Evolutionary conservation across 495 filamentous ascomycete genomes (phyloP).

Genomic region (Acidomyces sp.): DNA sequence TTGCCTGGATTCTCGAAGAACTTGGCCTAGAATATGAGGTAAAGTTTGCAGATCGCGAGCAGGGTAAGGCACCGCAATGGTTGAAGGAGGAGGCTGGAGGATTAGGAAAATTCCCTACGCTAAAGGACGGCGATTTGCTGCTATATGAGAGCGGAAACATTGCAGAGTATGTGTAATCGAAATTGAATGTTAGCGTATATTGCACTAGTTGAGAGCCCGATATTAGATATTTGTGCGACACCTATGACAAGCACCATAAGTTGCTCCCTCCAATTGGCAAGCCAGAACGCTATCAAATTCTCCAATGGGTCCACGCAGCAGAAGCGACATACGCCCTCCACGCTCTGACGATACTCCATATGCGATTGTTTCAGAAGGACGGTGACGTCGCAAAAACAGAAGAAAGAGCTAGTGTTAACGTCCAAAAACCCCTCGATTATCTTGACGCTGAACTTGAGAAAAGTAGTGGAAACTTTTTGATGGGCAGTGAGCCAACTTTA

Average conservation of each 20-base stretch:
- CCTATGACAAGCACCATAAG: constrained; percentile 25
- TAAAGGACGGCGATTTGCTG: constrained; percentile 25
- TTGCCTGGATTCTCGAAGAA: constrained; percentile 33
- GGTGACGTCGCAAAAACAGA: constrained; percentile 22
- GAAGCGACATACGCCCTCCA: constrained; percentile 31
- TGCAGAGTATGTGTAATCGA: constrained; percentile 16
- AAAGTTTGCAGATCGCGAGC: constrained; percentile 23
- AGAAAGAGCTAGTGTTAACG: constrained; percentile 22
- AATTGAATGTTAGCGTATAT: background rate
- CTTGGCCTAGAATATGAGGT: constrained; percentile 25
- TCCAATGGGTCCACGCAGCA: constrained; percentile 30
- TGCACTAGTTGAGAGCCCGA: background rate
- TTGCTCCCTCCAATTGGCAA: constrained; percentile 23
- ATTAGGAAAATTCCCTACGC: constrained; percentile 29
- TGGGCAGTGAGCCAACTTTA: constrained; percentile 26
- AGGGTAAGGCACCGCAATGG: constrained; percentile 22
- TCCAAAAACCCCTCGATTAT: constrained; percentile 29
- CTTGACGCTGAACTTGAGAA: constrained; percentile 24
- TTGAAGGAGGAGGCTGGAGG: constrained; percentile 26
- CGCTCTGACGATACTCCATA: constrained; percentile 27
- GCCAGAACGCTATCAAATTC: constrained; percentile 19
- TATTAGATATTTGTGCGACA: constrained; percentile 28
- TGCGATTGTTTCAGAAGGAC: constrained; percentile 20
- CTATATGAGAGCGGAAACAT: constrained; percentile 33
- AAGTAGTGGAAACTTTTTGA: constrained; percentile 23